Base-by-base conservation (phyloP, 2,329 filamentous ascomycete species). In the Aotearoamyces nothofagi region DNA sequence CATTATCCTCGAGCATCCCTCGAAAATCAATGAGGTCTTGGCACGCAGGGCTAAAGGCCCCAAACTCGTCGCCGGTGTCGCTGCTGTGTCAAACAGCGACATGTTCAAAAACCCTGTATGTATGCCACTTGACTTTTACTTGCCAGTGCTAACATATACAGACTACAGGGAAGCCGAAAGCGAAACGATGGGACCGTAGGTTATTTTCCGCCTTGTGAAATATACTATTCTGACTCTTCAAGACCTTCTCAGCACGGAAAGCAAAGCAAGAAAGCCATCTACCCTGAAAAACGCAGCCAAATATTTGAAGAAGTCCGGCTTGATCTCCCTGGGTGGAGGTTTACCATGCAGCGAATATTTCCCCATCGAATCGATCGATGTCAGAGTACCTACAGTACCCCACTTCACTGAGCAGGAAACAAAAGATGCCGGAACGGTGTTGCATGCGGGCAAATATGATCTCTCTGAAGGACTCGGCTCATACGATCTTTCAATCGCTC, bases 271-370 rank as follows among this genome's bases (percentile, higher is more conserved):
- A 29, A 53, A 69, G 51, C 74, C 65, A 17, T 81, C 69, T 38
- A 76, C 75, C n/a, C 60, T 96, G 35, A 96, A 96, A 55, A 64
- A 67, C 35, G 84, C 86, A 4, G 86, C 86, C 24, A 69, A 67
- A 32, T 78, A 75, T 49, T 67, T 96, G 30, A 78, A 78, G 47
- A 81, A 66, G 22, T 82, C 84, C 1, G 84, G 61, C 47, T 57
- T 94, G 34, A 90, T 98, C 47, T 93, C 84, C 2, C 73, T 98
- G 2, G 90, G 90, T 31, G 90, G 90, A 29, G 90, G 90, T 3
- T 60, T 98, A 12, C 90, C 90, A 4, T 86, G 82, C 9, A 70
- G 80, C 35, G 76, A 87, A 50, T 82, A 92, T 55, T 98, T 98
- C 47, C 90, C 90, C n/a, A 75, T 96, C 44, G 74, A 87, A 39